Conservation (phyloP, 371 early-diverging fungal species). For the Haplosporangium sp. region DNA sequence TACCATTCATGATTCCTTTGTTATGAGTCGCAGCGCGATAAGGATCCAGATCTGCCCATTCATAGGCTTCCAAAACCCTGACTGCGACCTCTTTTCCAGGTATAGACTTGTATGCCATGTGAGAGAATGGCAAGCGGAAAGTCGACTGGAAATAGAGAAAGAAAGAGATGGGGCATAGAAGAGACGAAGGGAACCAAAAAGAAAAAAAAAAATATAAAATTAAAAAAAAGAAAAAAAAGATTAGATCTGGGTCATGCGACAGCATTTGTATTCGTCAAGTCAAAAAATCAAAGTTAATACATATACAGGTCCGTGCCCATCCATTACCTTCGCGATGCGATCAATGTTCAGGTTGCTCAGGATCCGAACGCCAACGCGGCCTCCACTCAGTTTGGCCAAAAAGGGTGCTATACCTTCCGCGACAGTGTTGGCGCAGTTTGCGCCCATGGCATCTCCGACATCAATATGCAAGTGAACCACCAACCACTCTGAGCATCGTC, state of each 20-base stretch:
- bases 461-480: conserved; percentile 76
- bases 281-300: no score
- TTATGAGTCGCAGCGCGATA: conserved; percentile 78
- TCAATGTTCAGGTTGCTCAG: conserved; percentile 71
- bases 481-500: conserved; percentile 60
- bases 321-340: conserved; percentile 64
- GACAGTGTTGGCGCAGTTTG: conserved; percentile 72
- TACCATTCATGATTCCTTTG: conserved; percentile 83
- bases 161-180: background rate
- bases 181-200: no score
- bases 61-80: conserved; percentile 70
- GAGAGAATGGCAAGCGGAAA: conserved; percentile 67
- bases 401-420: conserved; percentile 71
- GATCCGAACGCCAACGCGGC: conserved; percentile 68
- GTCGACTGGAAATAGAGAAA: conserved; percentile 51
- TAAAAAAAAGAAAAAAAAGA: background rate
- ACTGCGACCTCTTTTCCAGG: conserved; percentile 66
- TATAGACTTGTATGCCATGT: conserved; percentile 67
- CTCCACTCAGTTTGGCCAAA: conserved; percentile 61
- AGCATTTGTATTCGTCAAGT: background rate
- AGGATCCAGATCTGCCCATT: conserved; percentile 75
- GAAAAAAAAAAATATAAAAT: background rate
- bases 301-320: no score
- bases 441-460: conserved; percentile 82
- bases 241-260: background rate